Evolutionary conservation across 129 eudicot species (phyloP).

Genomic region (Artemisia tridentata): DNA sequence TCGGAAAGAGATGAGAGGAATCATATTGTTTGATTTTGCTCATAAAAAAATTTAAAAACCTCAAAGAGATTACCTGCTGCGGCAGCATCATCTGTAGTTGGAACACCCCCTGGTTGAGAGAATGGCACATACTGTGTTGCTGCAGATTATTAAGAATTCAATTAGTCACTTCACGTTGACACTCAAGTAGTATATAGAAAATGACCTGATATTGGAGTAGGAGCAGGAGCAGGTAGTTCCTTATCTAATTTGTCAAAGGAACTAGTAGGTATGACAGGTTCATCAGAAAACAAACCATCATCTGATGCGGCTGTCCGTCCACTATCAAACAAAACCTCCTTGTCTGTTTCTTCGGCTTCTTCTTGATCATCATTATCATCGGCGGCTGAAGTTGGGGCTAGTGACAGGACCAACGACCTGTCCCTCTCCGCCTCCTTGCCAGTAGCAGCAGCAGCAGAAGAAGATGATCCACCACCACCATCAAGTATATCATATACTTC

Average conservation of each 20-base stretch:
- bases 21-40: no score
- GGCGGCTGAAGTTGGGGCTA: conserved; percentile 27
- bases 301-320: conserved; percentile 60
- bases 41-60: not conserved
- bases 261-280: not conserved
- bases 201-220: conserved; percentile 62
- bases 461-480: conserved; percentile 27
- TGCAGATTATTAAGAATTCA: conserved; percentile 21
- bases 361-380: no score
- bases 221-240: conserved; percentile 33
- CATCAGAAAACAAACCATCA: conserved; percentile 62
- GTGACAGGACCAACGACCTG: conserved; percentile 36
- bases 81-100: conserved; percentile 15
- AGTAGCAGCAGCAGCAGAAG: not conserved
- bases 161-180: not conserved
- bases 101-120: conserved; percentile 23
- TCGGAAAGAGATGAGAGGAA: no score
- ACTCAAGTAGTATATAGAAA: not conserved
- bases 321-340: conserved; percentile 62
- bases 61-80: conserved; percentile 32
- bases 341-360: conserved; percentile 23
- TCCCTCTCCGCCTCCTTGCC: conserved; percentile 14
- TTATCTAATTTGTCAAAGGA: not conserved
- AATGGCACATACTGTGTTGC: conserved; percentile 44
- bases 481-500: conserved; percentile 82